A percentile compares a stretch with the other conserved stretches of the same genome.
These are phyloP conservation scores for Streptanthus diversifolius DNA, from an alignment of 345 rosid species.

Conservation along the genomic window DNA sequence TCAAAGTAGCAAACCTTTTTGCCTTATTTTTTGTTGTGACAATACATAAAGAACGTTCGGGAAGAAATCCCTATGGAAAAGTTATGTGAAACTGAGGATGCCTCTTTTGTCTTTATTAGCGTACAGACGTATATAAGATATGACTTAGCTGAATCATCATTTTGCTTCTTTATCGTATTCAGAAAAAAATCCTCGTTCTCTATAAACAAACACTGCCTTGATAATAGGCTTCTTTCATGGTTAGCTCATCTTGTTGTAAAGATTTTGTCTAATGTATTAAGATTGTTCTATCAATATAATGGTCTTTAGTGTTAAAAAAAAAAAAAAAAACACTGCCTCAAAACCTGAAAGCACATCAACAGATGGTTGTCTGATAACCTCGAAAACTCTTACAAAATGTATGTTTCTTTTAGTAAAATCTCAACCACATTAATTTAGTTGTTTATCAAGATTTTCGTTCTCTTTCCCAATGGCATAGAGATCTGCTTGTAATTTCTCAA, in stretches of 20 bases:
- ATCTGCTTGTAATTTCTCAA: slow-evolving; percentile 57
- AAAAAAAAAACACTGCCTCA: not conserved
- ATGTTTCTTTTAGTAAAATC: not conserved
- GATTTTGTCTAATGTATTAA: no score
- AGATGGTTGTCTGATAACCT: not conserved
- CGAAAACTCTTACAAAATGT: not conserved
- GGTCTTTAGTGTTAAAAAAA: no score
- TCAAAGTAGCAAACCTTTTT: slow-evolving; percentile 15
- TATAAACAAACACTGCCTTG: not conserved
- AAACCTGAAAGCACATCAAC: not conserved
- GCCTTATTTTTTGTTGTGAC: slow-evolving; percentile 19
- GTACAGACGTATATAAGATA: not conserved
- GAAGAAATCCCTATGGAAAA: slow-evolving; percentile 13
- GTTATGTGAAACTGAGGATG: not conserved
- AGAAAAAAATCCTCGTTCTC: not conserved
- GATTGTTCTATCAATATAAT: no score
- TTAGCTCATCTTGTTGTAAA: no score
- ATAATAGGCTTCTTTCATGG: no score
- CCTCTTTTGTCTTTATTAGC: not conserved
- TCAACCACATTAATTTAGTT: not conserved
- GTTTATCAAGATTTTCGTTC: slow-evolving; percentile 50
- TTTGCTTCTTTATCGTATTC: not conserved
- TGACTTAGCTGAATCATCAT: not conserved
- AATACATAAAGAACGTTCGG: slow-evolving; percentile 10
- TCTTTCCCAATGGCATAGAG: slow-evolving; percentile 54